A percentile compares a stretch with the other conserved stretches of the same genome.
Evolutionary conservation across 176 grass and related monocot genomes (phyloP).

Genomic region (Aegilops tauschii): DNA sequence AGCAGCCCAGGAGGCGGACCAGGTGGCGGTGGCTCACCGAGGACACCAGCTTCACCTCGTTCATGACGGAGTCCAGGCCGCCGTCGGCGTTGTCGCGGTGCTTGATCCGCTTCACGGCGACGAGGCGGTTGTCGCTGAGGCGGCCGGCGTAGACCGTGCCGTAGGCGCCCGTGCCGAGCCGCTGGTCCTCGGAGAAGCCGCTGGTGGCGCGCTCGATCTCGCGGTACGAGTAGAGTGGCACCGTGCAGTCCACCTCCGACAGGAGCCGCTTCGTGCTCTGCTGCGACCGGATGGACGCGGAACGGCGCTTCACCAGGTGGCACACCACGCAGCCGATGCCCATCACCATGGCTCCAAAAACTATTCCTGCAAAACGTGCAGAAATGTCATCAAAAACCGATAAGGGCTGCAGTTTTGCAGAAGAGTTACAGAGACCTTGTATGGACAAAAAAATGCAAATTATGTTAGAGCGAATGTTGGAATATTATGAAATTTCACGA

Average conservation of each 20-base stretch:
- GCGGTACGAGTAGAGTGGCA: conserved; percentile 62
- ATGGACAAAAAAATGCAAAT: no score
- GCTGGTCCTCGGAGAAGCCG: conserved; percentile 45
- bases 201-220: conserved; percentile 67
- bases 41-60: conserved; percentile 68
- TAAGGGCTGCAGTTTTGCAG: no score
- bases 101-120: conserved; percentile 65
- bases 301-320: conserved; percentile 36
- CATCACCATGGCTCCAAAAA: conserved; percentile 45
- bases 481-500: no score
- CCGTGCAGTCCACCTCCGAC: conserved; percentile 29
- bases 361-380: conserved; percentile 12
- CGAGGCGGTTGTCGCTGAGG: conserved; percentile 36
- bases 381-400: neutral
- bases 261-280: conserved; percentile 43
- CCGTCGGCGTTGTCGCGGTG: conserved; percentile 34
- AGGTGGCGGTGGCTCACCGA: conserved; percentile 63
- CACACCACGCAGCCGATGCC: conserved; percentile 15
- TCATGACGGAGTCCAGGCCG: conserved; percentile 44
- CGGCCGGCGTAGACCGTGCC: conserved; percentile 58
- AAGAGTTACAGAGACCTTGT: no score
- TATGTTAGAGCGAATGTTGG: no score
- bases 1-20: conserved; percentile 70
- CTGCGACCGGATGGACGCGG: conserved; percentile 13
- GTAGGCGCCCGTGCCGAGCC: conserved; percentile 71